These are phyloP conservation scores for Zelonia costaricensis DNA, from an alignment of 208 protist genomes.

Conservation along the genomic window DNA sequence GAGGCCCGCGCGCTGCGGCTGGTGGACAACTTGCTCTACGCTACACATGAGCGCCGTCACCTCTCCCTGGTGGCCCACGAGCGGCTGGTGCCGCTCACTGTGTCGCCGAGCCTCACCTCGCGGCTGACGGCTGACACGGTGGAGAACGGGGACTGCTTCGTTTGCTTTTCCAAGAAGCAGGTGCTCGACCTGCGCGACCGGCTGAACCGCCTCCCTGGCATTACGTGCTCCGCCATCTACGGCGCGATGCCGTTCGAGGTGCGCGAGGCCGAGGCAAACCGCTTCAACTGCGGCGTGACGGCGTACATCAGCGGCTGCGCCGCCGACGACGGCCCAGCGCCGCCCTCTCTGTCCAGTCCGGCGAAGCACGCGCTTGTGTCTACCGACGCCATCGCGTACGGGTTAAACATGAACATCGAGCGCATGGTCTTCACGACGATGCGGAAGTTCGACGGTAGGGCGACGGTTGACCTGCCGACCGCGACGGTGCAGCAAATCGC, in stretches of 20 bases:
- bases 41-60: slow-evolving; percentile 61
- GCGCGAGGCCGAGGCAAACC: slow-evolving; percentile 70
- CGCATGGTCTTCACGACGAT: slow-evolving; percentile 84
- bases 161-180: slow-evolving; percentile 78
- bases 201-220: slow-evolving; percentile 43
- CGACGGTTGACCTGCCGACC: slow-evolving; percentile 35
- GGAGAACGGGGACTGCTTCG: slow-evolving; percentile 87
- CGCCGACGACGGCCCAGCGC: background rate
- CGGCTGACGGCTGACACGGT: slow-evolving; percentile 31
- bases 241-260: slow-evolving; percentile 92
- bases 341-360: background rate
- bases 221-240: slow-evolving; percentile 87
- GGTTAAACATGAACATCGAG: slow-evolving; percentile 95
- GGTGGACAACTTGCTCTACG: slow-evolving; percentile 64
- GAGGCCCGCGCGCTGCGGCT: slow-evolving; percentile 75
- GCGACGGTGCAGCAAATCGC: slow-evolving; percentile 75
- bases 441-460: slow-evolving; percentile 83
- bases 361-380: slow-evolving; percentile 86
- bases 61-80: slow-evolving; percentile 72
- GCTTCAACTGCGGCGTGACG: slow-evolving; percentile 84
- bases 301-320: background rate
- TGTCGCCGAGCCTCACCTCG: slow-evolving; percentile 38
- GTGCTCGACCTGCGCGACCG: slow-evolving; percentile 61
- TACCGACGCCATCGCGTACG: slow-evolving; percentile 95
- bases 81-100: slow-evolving; percentile 75